Evolutionary conservation across 306 rosid genomes (phyloP).

Genomic region (Hippophae gyantsensis): DNA sequence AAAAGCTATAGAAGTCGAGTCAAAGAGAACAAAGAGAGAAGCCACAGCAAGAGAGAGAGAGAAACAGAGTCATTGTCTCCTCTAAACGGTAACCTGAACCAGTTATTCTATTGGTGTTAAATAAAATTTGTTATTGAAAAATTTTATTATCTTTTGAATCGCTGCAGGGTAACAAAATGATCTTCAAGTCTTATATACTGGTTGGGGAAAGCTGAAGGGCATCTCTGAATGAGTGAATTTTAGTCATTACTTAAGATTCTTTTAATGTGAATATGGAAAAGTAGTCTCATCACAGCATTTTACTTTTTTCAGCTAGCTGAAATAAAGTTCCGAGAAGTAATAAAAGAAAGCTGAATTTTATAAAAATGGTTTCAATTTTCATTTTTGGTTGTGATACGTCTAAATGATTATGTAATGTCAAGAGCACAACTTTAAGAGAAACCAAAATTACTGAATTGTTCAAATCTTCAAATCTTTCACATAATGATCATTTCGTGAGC

Average conservation of each 20-base stretch:
- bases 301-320: conserved; percentile 5
- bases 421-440: no score
- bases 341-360: conserved; percentile 9
- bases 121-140: no score
- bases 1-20: conserved; percentile 76
- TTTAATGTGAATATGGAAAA: conserved; percentile 28
- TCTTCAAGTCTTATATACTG: conserved; percentile 19
- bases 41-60: conserved; percentile 69
- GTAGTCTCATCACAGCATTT: conserved; percentile 6
- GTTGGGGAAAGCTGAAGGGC: conserved; percentile 24
- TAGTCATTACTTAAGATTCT: conserved; percentile 21
- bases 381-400: no score
- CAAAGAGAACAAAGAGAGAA: conserved; percentile 85
- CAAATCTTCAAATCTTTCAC: no score
- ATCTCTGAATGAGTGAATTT: conserved; percentile 8
- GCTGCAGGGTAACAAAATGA: conserved; percentile 53
- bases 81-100: conserved; percentile 33
- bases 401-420: no score
- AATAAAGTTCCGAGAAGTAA: conserved; percentile 31
- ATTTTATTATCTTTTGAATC: not conserved
- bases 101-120: no score
- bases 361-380: no score
- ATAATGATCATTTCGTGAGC: no score
- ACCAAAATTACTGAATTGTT: no score
- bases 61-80: conserved; percentile 35